These are phyloP conservation scores for Ceratocystis papillata DNA, from an alignment of 2,329 filamentous ascomycete genomes.

Conservation along the genomic window DNA sequence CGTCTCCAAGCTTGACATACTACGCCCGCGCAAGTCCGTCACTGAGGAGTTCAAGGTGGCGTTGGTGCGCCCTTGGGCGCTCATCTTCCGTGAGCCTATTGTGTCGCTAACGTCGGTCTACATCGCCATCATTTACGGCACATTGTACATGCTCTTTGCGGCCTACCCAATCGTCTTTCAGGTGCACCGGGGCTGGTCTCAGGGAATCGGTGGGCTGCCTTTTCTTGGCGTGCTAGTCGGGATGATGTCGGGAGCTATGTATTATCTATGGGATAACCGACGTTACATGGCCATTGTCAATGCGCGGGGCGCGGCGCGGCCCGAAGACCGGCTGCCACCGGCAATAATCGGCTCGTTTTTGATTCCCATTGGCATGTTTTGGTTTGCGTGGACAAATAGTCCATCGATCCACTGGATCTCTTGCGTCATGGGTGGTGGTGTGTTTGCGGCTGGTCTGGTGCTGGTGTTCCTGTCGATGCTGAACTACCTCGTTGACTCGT, in stretches of 20 bases:
- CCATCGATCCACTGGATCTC: conserved; percentile 48
- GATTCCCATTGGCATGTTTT: conserved; percentile 52
- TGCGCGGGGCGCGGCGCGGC: conserved; percentile 47
- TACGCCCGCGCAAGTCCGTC: conserved; percentile 36
- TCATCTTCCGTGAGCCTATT: conserved; percentile 57
- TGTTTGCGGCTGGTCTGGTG: conserved; percentile 48
- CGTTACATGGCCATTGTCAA: conserved; percentile 38
- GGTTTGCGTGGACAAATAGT: conserved; percentile 55
- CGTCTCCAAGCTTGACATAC: conserved; percentile 39
- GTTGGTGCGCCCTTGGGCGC: conserved; percentile 51
- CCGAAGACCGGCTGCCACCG: conserved; percentile 52
- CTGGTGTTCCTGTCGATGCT: conserved; percentile 55
- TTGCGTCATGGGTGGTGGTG: conserved; percentile 34
- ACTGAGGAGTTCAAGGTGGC: conserved; percentile 43
- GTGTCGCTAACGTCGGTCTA: conserved; percentile 53
- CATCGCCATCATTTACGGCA: conserved; percentile 49
- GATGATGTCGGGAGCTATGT: conserved; percentile 46
- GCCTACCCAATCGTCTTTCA: conserved; percentile 55
- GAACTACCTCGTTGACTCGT: conserved; percentile 59
- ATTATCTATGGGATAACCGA: conserved; percentile 44
- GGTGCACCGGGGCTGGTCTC: conserved; percentile 44
- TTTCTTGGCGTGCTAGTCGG: conserved; percentile 56
- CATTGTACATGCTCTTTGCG: conserved; percentile 45
- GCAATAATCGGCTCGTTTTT: conserved; percentile 48
- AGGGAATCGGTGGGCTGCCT: conserved; percentile 49